Evolutionary conservation across 2,329 filamentous ascomycete species (phyloP).

Genomic region (Aspergillus uvarum): DNA sequence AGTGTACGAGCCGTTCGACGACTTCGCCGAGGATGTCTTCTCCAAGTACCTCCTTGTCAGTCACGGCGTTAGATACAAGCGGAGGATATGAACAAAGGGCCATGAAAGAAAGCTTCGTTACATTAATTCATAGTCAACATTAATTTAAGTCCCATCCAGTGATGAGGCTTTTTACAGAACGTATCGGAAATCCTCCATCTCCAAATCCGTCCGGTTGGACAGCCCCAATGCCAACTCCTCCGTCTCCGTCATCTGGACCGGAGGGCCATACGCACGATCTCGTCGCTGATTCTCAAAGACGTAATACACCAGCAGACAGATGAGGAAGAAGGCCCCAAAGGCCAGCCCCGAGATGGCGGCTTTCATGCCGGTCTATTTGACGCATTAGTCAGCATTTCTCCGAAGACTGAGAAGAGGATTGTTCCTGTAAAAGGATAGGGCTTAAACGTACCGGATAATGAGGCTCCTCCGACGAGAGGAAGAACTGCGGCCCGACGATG

Average conservation of each 20-base stretch:
- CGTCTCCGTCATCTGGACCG: constrained; percentile 23
- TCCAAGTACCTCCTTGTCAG: constrained; percentile 34
- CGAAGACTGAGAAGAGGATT: too few relatives aligned
- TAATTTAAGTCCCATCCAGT: too few relatives aligned
- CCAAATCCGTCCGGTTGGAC: constrained; percentile 36
- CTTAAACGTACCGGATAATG: constrained; percentile 27
- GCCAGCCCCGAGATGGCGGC: constrained; percentile 32
- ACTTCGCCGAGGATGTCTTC: constrained; percentile 35
- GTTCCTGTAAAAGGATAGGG: too few relatives aligned
- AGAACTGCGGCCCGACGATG: constrained; percentile 37
- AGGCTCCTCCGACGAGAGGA: constrained; percentile 33
- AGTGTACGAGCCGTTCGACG: constrained; percentile 50
- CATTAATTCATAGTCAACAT: not conserved
- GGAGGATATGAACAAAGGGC: not conserved
- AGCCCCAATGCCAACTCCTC: constrained; percentile 33
- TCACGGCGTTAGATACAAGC: constrained; percentile 31
- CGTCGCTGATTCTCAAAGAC: constrained; percentile 32
- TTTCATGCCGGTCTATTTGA: constrained; percentile 34
- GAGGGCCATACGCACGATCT: constrained; percentile 28
- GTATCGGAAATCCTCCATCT: constrained; percentile 39
- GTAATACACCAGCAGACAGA: constrained; percentile 31
- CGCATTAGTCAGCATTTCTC: too few relatives aligned
- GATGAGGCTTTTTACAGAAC: not conserved
- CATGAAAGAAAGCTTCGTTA: too few relatives aligned
- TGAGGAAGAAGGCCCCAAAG: constrained; percentile 31